Base-by-base conservation (phyloP, 2,329 filamentous ascomycete species). In the Mollisia scopiformis region DNA sequence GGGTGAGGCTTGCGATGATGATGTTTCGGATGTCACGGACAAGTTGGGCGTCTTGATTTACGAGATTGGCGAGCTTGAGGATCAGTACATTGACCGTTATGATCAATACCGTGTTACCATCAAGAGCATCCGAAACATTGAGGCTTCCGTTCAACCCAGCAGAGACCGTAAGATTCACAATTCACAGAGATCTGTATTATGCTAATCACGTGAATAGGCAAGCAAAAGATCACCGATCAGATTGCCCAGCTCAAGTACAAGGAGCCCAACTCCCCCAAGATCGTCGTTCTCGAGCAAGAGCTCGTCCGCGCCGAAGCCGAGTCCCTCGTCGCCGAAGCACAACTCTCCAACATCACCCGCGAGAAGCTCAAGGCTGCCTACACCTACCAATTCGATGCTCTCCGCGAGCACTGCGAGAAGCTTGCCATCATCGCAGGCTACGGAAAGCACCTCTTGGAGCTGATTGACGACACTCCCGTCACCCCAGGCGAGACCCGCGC, bases 191-290 rank as follows among this genome's bases (percentile, higher is more conserved):
- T 16, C n/a, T 7, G 16, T 13, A 7, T 57, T 37, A 16, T 31
- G 47, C 69, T 75, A 66, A 71, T 66, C 31, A 62, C 53, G 30
- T 57, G 28, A 31, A 58, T 69, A 96, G 92, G 92, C 78, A 99
- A 99, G 83, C 94, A 98, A 78, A 99, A 98, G 81, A 98, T 99
- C 74, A 97, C 92, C 72, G 95, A 99, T 76, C 92, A 98, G 76
- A 99, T 99, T 71, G 94, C 95, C 54, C 94, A 98, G 78, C 86
- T 99, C 72, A 99, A 99, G 80, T 99, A 98, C 87, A 99, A 99
- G 83, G 95, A 99, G 78, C 95, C 95, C 69, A 97, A 96, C 82
- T 97, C 93, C 35, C 93, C 94, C 66, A 95, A 93, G 80, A 97
- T 99, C 70, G 93, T 97, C 60, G 93, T 99, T 41, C 88, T 99